A percentile compares a stretch with the other conserved stretches of the same genome.
These are phyloP conservation scores for Proliferodiscus dingleyae DNA, from an alignment of 2,329 filamentous ascomycete genomes.

Conservation along the genomic window DNA sequence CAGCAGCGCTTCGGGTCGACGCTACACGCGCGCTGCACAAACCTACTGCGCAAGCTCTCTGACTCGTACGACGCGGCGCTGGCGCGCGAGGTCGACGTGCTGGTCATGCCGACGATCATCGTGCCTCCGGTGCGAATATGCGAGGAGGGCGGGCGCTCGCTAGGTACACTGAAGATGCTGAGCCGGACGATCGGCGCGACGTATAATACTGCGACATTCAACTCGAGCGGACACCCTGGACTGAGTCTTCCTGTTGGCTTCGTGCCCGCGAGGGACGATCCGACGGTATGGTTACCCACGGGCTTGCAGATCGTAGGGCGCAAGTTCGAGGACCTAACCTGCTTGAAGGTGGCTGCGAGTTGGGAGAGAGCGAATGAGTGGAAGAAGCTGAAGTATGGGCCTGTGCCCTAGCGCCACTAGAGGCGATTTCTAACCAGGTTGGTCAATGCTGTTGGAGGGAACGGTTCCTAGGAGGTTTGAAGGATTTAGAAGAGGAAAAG, in stretches of 20 bases:
- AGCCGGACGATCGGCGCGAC: slow-evolving; percentile 46
- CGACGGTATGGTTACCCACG: slow-evolving; percentile 41
- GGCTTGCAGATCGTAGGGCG: slow-evolving; percentile 52
- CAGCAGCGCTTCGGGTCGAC: slow-evolving; percentile 38
- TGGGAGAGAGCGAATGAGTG: slow-evolving; percentile 44
- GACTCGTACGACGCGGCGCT: slow-evolving; percentile 42
- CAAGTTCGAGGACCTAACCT: slow-evolving; percentile 45
- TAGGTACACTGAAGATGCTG: slow-evolving; percentile 18
- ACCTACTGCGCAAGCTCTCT: slow-evolving; percentile 42
- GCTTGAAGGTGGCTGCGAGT: slow-evolving; percentile 40
- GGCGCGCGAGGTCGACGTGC: slow-evolving; percentile 37
- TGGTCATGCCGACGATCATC: slow-evolving; percentile 44
- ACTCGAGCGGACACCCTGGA: slow-evolving; percentile 52
- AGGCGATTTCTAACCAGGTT: too few species aligned
- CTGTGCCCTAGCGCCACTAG: too few species aligned
- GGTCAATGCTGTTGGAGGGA: too few species aligned
- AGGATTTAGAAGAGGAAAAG: too few species aligned
- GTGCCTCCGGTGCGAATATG: slow-evolving; percentile 38
- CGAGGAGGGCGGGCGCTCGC: slow-evolving; percentile 22
- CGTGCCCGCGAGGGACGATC: slow-evolving; percentile 37
- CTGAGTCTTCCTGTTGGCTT: slow-evolving; percentile 48
- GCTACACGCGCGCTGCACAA: slow-evolving; percentile 45
- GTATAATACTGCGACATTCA: slow-evolving; percentile 52
- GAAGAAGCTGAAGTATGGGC: slow-evolving; percentile 26
- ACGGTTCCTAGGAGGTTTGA: too few species aligned